These are phyloP conservation scores for Kwoniella europaea DNA, from an alignment of 768 basidiomycete species.

Conservation along the genomic window DNA sequence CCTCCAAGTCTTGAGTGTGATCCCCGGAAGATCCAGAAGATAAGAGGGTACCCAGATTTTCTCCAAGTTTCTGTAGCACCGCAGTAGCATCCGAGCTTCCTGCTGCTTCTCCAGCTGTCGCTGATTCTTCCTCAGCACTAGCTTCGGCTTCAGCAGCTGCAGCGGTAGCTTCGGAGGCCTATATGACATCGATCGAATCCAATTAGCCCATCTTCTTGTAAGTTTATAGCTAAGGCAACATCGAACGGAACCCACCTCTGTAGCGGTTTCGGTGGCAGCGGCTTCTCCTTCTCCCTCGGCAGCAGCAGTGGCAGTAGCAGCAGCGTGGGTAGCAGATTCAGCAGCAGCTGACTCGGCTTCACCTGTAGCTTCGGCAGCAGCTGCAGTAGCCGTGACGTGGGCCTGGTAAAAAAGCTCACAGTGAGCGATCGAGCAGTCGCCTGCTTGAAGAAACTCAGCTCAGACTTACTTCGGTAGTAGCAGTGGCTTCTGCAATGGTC, in stretches of 20 bases:
- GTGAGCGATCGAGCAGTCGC: too few relatives aligned
- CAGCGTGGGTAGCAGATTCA: not conserved
- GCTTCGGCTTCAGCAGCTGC: conserved; percentile 2
- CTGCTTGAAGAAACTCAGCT: too few relatives aligned
- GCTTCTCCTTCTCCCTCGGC: not conserved
- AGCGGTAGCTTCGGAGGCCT: not conserved
- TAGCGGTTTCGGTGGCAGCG: not conserved
- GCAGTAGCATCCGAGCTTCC: not conserved
- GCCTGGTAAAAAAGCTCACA: too few relatives aligned
- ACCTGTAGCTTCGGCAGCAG: not conserved
- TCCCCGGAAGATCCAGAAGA: not conserved
- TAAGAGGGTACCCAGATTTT: not conserved
- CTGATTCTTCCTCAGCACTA: not conserved
- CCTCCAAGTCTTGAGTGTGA: not conserved
- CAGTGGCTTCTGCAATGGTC: too few relatives aligned
- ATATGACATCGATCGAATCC: not conserved
- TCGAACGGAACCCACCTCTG: not conserved
- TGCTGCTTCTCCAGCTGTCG: not conserved
- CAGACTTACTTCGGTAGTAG: too few relatives aligned
- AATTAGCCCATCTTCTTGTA: too few relatives aligned
- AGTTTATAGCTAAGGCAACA: not conserved
- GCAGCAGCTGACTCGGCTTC: not conserved
- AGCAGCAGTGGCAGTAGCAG: not conserved
- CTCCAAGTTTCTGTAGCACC: not conserved
- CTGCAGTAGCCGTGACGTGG: too few relatives aligned